phyloP scores from a whole-genome alignment of 2,329 filamentous ascomycete species.

The Zymoseptoria ardabiliae region DNA sequence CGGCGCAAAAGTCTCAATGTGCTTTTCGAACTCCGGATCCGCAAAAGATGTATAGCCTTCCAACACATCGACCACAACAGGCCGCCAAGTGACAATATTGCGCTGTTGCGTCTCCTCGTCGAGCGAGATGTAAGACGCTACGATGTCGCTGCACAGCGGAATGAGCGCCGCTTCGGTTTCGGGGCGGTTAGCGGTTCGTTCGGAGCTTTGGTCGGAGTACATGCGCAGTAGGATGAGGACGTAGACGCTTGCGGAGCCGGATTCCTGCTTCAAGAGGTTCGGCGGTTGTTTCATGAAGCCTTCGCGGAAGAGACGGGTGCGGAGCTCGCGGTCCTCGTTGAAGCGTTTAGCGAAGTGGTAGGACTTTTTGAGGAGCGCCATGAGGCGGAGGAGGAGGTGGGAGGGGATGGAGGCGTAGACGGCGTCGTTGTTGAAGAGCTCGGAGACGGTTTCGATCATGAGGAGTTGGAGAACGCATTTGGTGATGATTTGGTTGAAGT shows the following conservation, averaged over 20 bases:
- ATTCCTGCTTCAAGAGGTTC: constrained; percentile 95
- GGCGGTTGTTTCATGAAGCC: constrained; percentile 99
- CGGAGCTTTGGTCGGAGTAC: constrained; percentile 83
- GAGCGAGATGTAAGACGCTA: constrained; percentile 72
- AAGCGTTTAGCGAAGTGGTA: constrained; percentile 96
- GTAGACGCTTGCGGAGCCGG: constrained; percentile 85
- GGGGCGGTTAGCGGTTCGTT: constrained; percentile 67
- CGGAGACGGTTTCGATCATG: constrained; percentile 99
- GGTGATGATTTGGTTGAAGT: constrained; percentile 99
- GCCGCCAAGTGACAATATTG: constrained; percentile 94
- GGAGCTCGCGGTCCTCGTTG: constrained; percentile 93
- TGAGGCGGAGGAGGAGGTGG: constrained; percentile 77
- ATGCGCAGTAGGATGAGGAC: constrained; percentile 93
- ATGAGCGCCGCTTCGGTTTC: constrained; percentile 90
- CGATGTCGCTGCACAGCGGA: constrained; percentile 90
- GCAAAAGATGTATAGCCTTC: constrained; percentile 88
- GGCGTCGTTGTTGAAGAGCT: constrained; percentile 93
- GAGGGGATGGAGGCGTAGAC: constrained; percentile 94
- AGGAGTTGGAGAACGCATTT: constrained; percentile 94
- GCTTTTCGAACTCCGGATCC: constrained; percentile 66
- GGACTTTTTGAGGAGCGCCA: constrained; percentile 89
- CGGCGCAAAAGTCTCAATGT: constrained; percentile 79
- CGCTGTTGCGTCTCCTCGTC: constrained; percentile 96
- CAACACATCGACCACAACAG: constrained; percentile 92
- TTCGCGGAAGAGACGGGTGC: constrained; percentile 90